Evolutionary conservation across 768 basidiomycete genomes (phyloP), one percentile per base, ranked within the genome.

Genomic region (Leccinellum albellum): DNA sequence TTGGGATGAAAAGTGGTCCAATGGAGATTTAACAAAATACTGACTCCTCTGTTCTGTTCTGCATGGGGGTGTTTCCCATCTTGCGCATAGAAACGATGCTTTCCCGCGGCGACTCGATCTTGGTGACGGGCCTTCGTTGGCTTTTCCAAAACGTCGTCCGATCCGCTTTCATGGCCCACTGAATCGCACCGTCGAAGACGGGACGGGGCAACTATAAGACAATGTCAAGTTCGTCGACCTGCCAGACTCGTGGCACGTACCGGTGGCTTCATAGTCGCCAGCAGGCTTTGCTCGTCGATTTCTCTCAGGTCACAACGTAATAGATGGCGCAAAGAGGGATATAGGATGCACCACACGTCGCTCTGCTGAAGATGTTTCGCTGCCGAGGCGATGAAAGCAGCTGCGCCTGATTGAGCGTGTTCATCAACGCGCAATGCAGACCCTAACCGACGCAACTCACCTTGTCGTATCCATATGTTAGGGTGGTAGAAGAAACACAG

Each of bases 281-380:
- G 72, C n/a, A 99, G 66, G 46, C 82, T 86, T 51, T 79, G 79
- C 57, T 91, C 91, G 50, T 89, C 83, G 48, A 98, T 82, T 7
- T 79, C 78, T 2, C 78, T 79, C 21, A 98, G 77, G 62, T 98
- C 97, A 2, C 86, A 91, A 56, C 87, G 88, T 37, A 98, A 76
- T 57, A 94, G 85, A 64, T 94, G 88, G 47, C 91, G 82, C 42
- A 98, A 73, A 0, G 89, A 91, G 0, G 97, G 96, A 63, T 98
- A 98, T 9, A 99, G 72, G 42, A 98, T 96, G 66, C 94, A 98
- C 96, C 97, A 98, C 21, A 93, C 86, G 67, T 99, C 97, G 53
- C 92, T 94, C 3, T 78, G 72, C 0, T 89, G 89, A 6, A 99
- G 80, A 60, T 90, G 87, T 44, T 86, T 85, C 2, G 89, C 87